Evolutionary conservation across 768 basidiomycete genomes (phyloP).

Genomic region (Agaricus sinodeliciosus): DNA sequence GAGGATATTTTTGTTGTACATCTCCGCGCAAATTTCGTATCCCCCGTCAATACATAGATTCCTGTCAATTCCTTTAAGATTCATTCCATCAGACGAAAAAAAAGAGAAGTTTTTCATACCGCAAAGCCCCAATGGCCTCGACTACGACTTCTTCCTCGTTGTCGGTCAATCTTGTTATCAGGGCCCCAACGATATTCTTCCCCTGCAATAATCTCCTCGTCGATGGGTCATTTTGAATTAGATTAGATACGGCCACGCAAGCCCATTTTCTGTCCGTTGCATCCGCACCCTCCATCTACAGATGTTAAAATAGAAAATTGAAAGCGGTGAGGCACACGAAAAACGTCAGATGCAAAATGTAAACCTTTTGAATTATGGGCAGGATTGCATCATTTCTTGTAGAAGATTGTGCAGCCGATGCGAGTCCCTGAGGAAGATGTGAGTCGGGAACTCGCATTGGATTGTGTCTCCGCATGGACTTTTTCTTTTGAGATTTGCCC

Average conservation of each 20-base stretch:
- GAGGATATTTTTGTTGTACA: slow-evolving; percentile 94
- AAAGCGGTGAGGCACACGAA: background rate
- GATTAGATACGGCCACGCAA: slow-evolving; percentile 90
- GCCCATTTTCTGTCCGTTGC: slow-evolving; percentile 88
- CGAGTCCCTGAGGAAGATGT: slow-evolving; percentile 80
- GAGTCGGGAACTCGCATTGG: slow-evolving; percentile 92
- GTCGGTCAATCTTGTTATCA: slow-evolving; percentile 86
- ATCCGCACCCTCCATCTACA: slow-evolving; percentile 71
- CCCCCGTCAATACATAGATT: slow-evolving; percentile 95
- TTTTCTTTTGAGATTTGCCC: slow-evolving; percentile 94
- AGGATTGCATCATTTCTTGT: slow-evolving; percentile 74
- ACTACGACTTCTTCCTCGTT: slow-evolving; percentile 85
- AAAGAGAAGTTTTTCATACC: slow-evolving; percentile 36
- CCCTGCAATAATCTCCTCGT: slow-evolving; percentile 86
- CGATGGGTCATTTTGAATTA: slow-evolving; percentile 93
- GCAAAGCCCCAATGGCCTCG: slow-evolving; percentile 82
- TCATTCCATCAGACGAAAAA: background rate
- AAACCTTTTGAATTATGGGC: slow-evolving; percentile 88
- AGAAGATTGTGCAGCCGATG: slow-evolving; percentile 64
- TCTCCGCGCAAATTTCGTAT: slow-evolving; percentile 91
- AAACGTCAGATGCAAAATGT: background rate
- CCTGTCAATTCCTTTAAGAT: slow-evolving; percentile 30
- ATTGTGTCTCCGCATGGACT: slow-evolving; percentile 80
- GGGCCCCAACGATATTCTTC: slow-evolving; percentile 80
- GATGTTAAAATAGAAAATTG: background rate